Base-by-base conservation (phyloP, 352 stramenopile genomes). In the Phytophthora nicotianae region DNA sequence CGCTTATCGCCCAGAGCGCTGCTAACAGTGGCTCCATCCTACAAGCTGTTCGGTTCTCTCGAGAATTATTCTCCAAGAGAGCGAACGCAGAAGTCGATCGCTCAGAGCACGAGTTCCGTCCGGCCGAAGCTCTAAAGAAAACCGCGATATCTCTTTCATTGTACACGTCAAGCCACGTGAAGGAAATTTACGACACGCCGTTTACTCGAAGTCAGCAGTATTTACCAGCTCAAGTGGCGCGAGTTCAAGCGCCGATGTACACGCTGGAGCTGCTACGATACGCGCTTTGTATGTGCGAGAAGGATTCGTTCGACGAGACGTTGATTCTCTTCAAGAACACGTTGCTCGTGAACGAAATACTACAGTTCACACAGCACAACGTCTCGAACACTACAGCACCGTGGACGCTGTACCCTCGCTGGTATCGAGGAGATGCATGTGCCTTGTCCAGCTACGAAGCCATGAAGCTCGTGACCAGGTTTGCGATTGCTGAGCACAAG, bases 201-300 rank as follows among this genome's bases (percentile, higher is more conserved):
- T 23, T 50, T 21, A 42, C 37, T 7, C 62, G 52, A 11, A 50
- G 29, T 23, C 65, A 69, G 17, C 17, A 42, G 43, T 23, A 61
- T 53, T 58, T 68, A 0, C 47, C 66, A 16, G 61, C 63, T 19
- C 65, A 86, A 47, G 14, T 74, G 51, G 79, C 80, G 16, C 69
- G 65, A 14, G 69, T 86, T 54, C 71, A 77, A 58, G 76, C 83
- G n/a, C 81, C 81, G 7, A 65, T 62, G 6, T 86, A 81, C 37
- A 81, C 81, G 6, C 48, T 90, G 6, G 83, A 90, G 46, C 46
- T 92, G 14, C 53, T 92, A 16, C 73, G 54, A 6, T 89, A 90
- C 33, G 64, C 81, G 27, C 77, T 90, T 8, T 90, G 83, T 38
- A 75, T 88, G 8, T 90, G 83, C 27, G 70, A 86, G 24, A 48